Percentiles rank a stretch among this genome's conserved stretches.
These are phyloP conservation scores for Pseudomassariella vexata DNA, from an alignment of 2,329 filamentous ascomycete species.

Conservation along the genomic window DNA sequence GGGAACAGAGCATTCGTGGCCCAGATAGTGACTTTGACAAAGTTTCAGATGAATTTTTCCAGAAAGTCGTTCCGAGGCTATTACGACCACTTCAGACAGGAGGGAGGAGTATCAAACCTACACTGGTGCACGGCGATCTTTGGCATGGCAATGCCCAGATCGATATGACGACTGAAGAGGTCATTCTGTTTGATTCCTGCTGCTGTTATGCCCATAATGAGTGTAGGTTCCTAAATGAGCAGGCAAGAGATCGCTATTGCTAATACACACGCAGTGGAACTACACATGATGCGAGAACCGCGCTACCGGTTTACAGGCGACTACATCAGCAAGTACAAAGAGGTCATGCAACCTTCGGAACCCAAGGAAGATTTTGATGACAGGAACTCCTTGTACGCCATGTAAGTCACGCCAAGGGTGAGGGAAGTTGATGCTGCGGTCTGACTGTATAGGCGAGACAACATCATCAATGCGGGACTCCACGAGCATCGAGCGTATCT, in stretches of 20 bases:
- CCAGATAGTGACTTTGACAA: conserved; percentile 22
- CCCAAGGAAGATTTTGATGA: conserved; percentile 14
- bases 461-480: no score
- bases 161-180: conserved; percentile 11
- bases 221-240: no score
- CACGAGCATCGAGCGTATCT: no score
- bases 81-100: conserved; percentile 28
- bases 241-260: neutral
- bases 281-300: neutral
- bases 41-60: conserved; percentile 13
- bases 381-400: conserved; percentile 12
- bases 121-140: conserved; percentile 27
- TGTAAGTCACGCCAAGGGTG: no score
- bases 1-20: neutral
- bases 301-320: neutral
- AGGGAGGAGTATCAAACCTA: conserved; percentile 27
- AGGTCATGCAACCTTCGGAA: conserved; percentile 5
- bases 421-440: no score
- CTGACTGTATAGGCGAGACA: no score
- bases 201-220: conserved; percentile 22
- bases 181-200: conserved; percentile 19
- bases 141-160: conserved; percentile 19
- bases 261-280: neutral
- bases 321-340: neutral
- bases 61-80: conserved; percentile 30